Evolutionary conservation across 208 protist species (phyloP).

Genomic region (Leishmania mexicana): DNA sequence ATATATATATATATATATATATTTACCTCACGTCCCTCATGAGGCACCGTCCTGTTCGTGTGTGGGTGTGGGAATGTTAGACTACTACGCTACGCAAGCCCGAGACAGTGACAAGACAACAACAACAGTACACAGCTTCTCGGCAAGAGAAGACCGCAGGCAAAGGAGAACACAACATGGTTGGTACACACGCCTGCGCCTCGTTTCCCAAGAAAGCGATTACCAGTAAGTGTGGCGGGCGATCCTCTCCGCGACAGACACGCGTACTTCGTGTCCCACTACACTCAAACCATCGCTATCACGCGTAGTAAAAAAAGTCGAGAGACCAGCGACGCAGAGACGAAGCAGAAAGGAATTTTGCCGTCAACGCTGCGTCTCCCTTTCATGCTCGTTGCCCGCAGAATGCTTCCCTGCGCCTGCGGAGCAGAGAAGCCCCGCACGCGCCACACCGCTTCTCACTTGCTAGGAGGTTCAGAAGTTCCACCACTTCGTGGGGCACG

Average conservation of each 20-base stretch:
- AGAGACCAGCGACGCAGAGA: not conserved
- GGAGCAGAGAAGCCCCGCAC: too few species aligned
- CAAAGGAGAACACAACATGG: not conserved
- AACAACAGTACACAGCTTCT: not conserved
- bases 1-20: not conserved
- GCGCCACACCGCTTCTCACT: not conserved
- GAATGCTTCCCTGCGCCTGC: not conserved
- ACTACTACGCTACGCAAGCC: not conserved
- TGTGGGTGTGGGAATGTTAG: not conserved
- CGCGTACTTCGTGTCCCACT: not conserved
- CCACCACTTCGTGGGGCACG: constrained; percentile 78
- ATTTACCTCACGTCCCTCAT: not conserved
- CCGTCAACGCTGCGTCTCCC: not conserved
- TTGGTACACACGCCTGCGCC: not conserved
- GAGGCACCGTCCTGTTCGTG: not conserved
- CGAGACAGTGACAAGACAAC: not conserved
- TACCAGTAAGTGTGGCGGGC: not conserved
- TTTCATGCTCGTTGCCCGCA: not conserved
- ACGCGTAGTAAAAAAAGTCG: not conserved
- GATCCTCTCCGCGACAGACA: not conserved
- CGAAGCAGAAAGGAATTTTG: not conserved
- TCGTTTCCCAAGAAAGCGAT: not conserved
- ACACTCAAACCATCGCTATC: not conserved
- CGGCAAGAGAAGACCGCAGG: not conserved
- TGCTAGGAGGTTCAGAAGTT: constrained; percentile 51